These are phyloP conservation scores for Arabis hirsuta DNA, from an alignment of 345 rosid genomes.

Conservation along the genomic window DNA sequence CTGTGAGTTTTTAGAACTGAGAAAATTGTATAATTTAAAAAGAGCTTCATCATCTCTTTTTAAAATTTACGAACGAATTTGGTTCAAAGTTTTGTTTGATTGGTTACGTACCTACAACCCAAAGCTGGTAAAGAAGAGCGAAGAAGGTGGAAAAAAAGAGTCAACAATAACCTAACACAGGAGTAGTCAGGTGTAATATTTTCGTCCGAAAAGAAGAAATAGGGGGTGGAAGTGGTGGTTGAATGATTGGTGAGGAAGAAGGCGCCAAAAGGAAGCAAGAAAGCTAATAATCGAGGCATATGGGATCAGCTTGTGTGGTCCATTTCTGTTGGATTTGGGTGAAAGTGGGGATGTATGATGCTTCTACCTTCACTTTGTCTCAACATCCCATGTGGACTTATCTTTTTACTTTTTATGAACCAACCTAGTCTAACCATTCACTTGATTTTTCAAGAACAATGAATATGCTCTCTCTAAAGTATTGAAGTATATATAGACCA, in stretches of 20 bases:
- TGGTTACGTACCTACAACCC: neutral
- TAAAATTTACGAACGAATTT: neutral
- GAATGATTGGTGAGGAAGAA: slow-evolving; percentile 27
- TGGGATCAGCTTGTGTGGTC: slow-evolving; percentile 17
- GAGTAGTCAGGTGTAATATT: neutral
- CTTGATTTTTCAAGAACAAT: neutral
- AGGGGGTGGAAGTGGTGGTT: slow-evolving; percentile 7
- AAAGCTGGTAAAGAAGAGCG: neutral
- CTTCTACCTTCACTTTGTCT: slow-evolving; percentile 16
- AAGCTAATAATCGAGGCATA: slow-evolving; percentile 25
- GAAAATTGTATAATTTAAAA: neutral
- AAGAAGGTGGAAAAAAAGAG: neutral
- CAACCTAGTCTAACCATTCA: neutral
- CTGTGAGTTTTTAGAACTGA: no score
- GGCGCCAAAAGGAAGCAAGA: slow-evolving; percentile 27
- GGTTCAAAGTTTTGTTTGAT: no score
- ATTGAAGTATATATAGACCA: no score
- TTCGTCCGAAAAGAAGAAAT: neutral
- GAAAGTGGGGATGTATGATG: slow-evolving; percentile 22
- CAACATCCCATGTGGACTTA: slow-evolving; percentile 34
- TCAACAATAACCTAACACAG: neutral
- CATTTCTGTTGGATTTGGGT: slow-evolving; percentile 28
- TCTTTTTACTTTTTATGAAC: neutral
- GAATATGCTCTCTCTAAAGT: neutral
- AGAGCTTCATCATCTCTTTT: neutral